phyloP scores from a whole-genome alignment of 2,329 filamentous ascomycete species.

The Metarhizium album region DNA sequence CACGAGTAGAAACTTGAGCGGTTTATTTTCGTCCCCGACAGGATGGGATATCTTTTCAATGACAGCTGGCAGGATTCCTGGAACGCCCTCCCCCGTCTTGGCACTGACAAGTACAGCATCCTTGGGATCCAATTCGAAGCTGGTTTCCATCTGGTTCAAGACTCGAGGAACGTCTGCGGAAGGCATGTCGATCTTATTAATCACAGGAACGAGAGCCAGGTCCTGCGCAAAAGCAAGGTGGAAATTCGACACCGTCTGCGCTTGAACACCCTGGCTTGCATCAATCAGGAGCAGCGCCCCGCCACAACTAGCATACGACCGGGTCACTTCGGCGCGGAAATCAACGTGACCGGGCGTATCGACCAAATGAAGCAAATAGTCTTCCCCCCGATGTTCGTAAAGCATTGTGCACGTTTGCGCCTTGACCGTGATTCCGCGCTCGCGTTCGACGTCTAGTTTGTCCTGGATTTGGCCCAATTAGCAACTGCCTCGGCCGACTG shows the following conservation, averaged over 20 bases:
- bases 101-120: slow-evolving; percentile 68
- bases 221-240: slow-evolving; percentile 93
- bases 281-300: slow-evolving; percentile 89
- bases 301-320: slow-evolving; percentile 92
- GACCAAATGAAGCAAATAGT: slow-evolving; percentile 90
- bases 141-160: slow-evolving; percentile 72
- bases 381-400: slow-evolving; percentile 72
- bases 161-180: slow-evolving; percentile 81
- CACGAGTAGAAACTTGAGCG: slow-evolving; percentile 76
- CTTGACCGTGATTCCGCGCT: slow-evolving; percentile 96
- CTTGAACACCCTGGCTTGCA: slow-evolving; percentile 92
- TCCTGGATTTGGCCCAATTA: slow-evolving; percentile 35
- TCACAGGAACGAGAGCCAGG: slow-evolving; percentile 73
- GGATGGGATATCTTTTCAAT: slow-evolving; percentile 78
- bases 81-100: slow-evolving; percentile 86
- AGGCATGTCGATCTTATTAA: slow-evolving; percentile 94
- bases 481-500: not conserved
- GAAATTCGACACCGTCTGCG: slow-evolving; percentile 97
- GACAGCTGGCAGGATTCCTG: slow-evolving; percentile 71
- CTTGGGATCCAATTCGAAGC: slow-evolving; percentile 77
- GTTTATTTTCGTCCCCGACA: slow-evolving; percentile 58
- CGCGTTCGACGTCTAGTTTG: slow-evolving; percentile 51
- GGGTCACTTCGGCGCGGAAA: slow-evolving; percentile 89
- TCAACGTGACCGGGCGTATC: slow-evolving; percentile 97
- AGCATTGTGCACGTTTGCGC: slow-evolving; percentile 98